Percentiles rank a stretch among this genome's conserved stretches.
Conservation (phyloP, 2,329 filamentous ascomycete species). For the Fusarium subglutinans region DNA sequence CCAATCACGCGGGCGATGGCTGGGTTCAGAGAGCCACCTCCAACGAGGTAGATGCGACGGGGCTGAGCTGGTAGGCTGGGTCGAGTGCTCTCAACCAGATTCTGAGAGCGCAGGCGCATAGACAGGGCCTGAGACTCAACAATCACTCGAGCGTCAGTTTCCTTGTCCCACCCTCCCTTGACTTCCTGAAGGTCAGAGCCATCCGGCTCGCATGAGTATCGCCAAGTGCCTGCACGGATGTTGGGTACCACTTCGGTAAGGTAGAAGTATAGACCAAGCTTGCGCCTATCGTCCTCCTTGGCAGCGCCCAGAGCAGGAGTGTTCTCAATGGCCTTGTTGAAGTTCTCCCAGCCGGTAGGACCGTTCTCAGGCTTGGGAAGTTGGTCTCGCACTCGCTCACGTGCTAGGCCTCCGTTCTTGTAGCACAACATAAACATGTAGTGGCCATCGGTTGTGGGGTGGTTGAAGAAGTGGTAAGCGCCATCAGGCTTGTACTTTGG, state of each 20-base stretch:
- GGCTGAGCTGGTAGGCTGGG: slow-evolving; percentile 79
- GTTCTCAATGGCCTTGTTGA: slow-evolving; percentile 77
- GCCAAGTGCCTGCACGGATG: slow-evolving; percentile 85
- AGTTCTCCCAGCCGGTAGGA: slow-evolving; percentile 75
- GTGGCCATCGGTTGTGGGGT: slow-evolving; percentile 86
- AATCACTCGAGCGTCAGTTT: slow-evolving; percentile 83
- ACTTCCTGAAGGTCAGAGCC: slow-evolving; percentile 59
- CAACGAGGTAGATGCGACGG: slow-evolving; percentile 90
- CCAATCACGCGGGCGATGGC: slow-evolving; percentile 88
- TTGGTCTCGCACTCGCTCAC: slow-evolving; percentile 86
- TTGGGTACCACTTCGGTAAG: slow-evolving; percentile 97
- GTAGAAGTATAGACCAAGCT: slow-evolving; percentile 93
- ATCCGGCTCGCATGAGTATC: slow-evolving; percentile 71
- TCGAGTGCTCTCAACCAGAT: slow-evolving; percentile 71
- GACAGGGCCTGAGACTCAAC: slow-evolving; percentile 96
- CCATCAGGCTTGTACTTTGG: slow-evolving; percentile 90
- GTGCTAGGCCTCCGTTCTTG: slow-evolving; percentile 95
- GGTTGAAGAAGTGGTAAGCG: slow-evolving; percentile 97
- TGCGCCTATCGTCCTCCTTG: slow-evolving; percentile 66
- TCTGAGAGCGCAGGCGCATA: slow-evolving; percentile 83
- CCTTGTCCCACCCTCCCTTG: slow-evolving; percentile 54
- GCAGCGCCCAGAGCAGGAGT: slow-evolving; percentile 75
- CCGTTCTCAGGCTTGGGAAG: slow-evolving; percentile 65
- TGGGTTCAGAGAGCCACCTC: slow-evolving; percentile 88
- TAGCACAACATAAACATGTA: slow-evolving; percentile 99